Base-by-base conservation (phyloP, 257 asterid genomes). In the Echium plantagineum region DNA sequence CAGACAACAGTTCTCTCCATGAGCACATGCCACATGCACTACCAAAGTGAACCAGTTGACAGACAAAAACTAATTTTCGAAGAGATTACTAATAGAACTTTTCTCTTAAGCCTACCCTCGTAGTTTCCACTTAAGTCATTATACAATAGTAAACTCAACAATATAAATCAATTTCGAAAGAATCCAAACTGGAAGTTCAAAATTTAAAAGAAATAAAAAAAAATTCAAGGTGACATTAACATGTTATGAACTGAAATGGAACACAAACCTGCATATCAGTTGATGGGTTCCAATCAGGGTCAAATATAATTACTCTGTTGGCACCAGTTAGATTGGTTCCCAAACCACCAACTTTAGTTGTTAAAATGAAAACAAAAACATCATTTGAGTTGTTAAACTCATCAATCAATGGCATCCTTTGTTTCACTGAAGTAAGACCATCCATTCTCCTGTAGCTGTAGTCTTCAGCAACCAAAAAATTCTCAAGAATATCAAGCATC, bases 251-350 rank as follows among this genome's bases (percentile, higher is more conserved):
- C 4, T n/a, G n/a, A n/a, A n/a, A 42, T 42, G 3, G 17, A 60
- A 63, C 58, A 67, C 80, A 62, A 57, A 93, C 98, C 97, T 93
- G 98, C 80, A 80, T 89, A 71, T 93, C 98, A 21, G 95, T 93
- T 32, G 98, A 93, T 15, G 98, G 98, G 77, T 93, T 93, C 98
- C 98, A 93, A 70, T 93, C 98, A 53, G 98, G 98, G 69, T 93
- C 98, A 76, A 83, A 93, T 56, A 93, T 93, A 71, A 93, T 89
- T 26, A 93, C 98, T 70, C 98, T 86, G 79, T 93, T 81, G 49
- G 96, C 98, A 72, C 98, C 97, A 55, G 86, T 93, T 74, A 93
- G 79, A 65, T 93, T 93, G 69, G 98, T 93, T 53, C 98, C 98
- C 48, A 93, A 79, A 61, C 98, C 98, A 42, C 98, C 98, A 68